Evolutionary conservation across 1,139 yeast genomes (phyloP), one percentile per base, ranked within the genome.

Genomic region (Suhomyces choctaworum): DNA sequence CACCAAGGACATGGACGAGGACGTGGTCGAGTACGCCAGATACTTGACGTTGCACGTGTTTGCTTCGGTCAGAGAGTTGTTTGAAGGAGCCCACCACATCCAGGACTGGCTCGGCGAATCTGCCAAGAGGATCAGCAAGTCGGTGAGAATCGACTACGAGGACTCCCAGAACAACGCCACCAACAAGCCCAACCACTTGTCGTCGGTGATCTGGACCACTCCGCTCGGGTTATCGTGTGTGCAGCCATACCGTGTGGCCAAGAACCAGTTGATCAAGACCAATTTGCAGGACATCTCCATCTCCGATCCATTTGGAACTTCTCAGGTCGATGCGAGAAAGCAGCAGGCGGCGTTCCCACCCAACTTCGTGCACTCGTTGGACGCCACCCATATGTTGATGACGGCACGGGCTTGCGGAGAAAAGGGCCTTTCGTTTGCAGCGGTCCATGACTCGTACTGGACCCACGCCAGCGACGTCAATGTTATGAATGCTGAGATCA

Each of bases 371-470:
- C 99, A 92, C 56, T 90, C 97, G 0, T 70, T 92, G 45, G 99
- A 92, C 67, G 97, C 98, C 1, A 84, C 97, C 0, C 98, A 92
- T 56, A 92, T 92, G 98, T 70, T 92, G 39, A 68, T 90, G 73
- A 84, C 96, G 8, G 95, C 97, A 0, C 70, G 79, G 31, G 80
- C 79, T 16, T 89, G 97, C 60, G 79, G 83, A n/a, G 71, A 78
- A 29, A 56, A 58, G 4, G 79, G 76, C 0, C 60, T 92, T 36
- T 69, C 80, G n/a, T 92, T 94, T 70, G 97, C 98, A 0, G 82
- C 97, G 0, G 99, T 92, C 22, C 99, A 92, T 61, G 99, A 92
- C 60, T 90, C 97, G 1, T 92, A 87, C 58, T 92, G 99, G 99
- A 89, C 98, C 0, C 98, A 94, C 60, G 97, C 98, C 1, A 68